Conservation (phyloP, 768 basidiomycete species). For the Omphalotus guepiniiformis region DNA sequence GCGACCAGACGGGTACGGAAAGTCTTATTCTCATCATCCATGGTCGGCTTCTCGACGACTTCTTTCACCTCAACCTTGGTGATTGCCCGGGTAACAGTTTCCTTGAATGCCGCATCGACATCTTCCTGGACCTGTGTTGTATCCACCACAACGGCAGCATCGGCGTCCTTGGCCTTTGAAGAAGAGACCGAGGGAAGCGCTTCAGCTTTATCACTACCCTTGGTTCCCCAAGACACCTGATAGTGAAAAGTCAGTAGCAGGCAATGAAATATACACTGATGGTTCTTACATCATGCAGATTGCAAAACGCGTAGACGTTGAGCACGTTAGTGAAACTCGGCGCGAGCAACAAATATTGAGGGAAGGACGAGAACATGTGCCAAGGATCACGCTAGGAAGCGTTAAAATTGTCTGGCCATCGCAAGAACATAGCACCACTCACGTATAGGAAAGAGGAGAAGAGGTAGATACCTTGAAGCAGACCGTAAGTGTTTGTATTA, state of each 20-base stretch:
- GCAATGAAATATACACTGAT: not conserved
- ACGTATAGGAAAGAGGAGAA: constrained; percentile 83
- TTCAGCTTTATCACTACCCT: constrained; percentile 93
- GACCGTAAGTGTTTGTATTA: not conserved
- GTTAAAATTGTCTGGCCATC: not conserved
- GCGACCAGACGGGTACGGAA: constrained; percentile 88
- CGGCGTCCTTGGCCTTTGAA: constrained; percentile 71
- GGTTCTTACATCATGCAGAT: constrained; percentile 75
- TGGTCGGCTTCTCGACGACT: constrained; percentile 68
- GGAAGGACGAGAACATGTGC: constrained; percentile 95
- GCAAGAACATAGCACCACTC: constrained; percentile 26
- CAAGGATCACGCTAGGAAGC: constrained; percentile 80
- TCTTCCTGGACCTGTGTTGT: constrained; percentile 80
- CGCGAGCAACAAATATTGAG: constrained; percentile 86
- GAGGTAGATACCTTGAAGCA: constrained; percentile 65
- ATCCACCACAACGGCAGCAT: constrained; percentile 80
- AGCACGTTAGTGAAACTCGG: constrained; percentile 93
- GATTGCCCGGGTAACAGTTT: constrained; percentile 84
- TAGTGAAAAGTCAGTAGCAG: constrained; percentile 5
- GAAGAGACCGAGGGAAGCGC: constrained; percentile 87
- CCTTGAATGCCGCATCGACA: constrained; percentile 87
- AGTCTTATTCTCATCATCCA: constrained; percentile 89
- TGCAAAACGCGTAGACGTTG: constrained; percentile 97
- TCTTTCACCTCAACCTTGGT: constrained; percentile 69
- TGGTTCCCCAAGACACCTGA: constrained; percentile 91